These are phyloP conservation scores for Endoconidiophora laricicola DNA, from an alignment of 2,329 filamentous ascomycete species.

Conservation along the genomic window DNA sequence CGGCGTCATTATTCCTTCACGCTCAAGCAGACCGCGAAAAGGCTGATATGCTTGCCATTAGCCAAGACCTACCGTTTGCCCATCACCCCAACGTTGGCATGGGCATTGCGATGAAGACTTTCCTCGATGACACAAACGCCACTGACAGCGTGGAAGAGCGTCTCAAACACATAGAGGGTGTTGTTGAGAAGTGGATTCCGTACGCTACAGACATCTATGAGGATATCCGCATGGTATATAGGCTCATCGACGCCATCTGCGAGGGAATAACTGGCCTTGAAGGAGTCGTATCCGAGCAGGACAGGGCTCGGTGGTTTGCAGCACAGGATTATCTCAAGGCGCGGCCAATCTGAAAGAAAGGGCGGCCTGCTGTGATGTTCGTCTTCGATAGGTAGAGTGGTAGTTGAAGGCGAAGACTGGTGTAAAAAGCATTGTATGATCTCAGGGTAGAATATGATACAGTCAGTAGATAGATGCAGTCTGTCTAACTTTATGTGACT, in stretches of 20 bases:
- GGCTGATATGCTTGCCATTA: conserved; percentile 50
- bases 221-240: conserved; percentile 39
- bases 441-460: too few species aligned
- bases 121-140: conserved; percentile 49
- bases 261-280: conserved; percentile 26
- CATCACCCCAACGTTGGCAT: conserved; percentile 57
- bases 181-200: conserved; percentile 39
- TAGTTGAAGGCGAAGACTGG: too few species aligned
- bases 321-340: conserved; percentile 10
- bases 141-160: conserved; percentile 34
- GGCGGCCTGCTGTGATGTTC: neutral
- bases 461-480: neutral
- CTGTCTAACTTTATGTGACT: too few species aligned
- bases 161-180: conserved; percentile 29
- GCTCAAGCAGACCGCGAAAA: conserved; percentile 60
- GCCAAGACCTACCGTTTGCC: conserved; percentile 56
- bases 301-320: conserved; percentile 5
- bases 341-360: conserved; percentile 10
- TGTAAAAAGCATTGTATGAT: too few species aligned
- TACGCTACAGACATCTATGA: conserved; percentile 40
- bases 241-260: conserved; percentile 41
- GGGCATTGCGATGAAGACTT: conserved; percentile 65
- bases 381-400: too few species aligned
- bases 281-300: conserved; percentile 1
- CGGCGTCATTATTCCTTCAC: conserved; percentile 64